Percentiles rank a stretch among this genome's conserved stretches.
These are phyloP conservation scores for Starmera dryadoides DNA, from an alignment of 805 yeast species.

Conservation along the genomic window DNA sequence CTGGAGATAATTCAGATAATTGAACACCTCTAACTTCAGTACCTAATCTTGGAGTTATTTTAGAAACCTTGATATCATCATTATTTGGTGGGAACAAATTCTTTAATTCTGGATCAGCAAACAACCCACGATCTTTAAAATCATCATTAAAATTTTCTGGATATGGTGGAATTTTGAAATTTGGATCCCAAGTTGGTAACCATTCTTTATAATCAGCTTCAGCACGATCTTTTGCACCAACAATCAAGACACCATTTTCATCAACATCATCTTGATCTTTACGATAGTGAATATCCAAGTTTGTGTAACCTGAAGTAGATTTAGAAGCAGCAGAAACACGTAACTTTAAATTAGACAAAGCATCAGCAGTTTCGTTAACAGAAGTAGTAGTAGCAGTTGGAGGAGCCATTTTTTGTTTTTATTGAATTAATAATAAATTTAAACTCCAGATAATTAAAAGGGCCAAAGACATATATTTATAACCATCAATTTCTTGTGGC, in stretches of 20 bases:
- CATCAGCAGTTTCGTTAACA: background rate
- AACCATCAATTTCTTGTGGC: no score
- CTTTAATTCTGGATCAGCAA: constrained; percentile 52
- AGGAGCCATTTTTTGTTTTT: background rate
- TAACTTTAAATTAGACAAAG: background rate
- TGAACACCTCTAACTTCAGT: constrained; percentile 56
- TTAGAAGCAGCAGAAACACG: background rate
- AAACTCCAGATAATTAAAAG: no score
- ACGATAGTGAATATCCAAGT: constrained; percentile 37
- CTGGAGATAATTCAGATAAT: constrained; percentile 41
- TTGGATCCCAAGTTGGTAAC: constrained; percentile 66
- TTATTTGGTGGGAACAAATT: constrained; percentile 38
- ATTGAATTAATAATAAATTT: background rate
- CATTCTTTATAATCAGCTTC: constrained; percentile 41
- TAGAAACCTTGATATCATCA: constrained; percentile 21
- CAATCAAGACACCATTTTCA: constrained; percentile 38
- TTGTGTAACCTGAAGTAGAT: constrained; percentile 3
- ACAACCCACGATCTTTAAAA: constrained; percentile 49
- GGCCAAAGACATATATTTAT: no score
- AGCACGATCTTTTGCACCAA: constrained; percentile 33
- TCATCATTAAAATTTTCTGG: constrained; percentile 42
- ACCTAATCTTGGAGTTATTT: constrained; percentile 66
- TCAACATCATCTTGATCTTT: constrained; percentile 43
- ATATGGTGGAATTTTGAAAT: constrained; percentile 41
- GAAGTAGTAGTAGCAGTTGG: background rate